Evolutionary conservation across 495 filamentous ascomycete species (phyloP).

Genomic region (Pyronema omphalodes): DNA sequence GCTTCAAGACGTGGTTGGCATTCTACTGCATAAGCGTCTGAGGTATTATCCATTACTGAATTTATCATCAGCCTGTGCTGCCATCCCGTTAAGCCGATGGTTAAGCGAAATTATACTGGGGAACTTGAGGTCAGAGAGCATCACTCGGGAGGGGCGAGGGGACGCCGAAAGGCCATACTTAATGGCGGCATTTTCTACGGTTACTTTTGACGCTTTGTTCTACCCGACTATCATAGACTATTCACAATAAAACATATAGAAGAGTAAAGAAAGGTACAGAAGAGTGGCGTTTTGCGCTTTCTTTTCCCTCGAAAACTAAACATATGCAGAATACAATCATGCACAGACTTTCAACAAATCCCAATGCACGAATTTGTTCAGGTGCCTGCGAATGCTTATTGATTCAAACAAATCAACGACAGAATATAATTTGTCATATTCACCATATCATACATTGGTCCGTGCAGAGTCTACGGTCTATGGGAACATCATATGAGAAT

Average conservation of each 20-base stretch:
- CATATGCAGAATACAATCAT: too few relatives aligned
- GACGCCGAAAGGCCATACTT: neutral
- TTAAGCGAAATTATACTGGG: neutral
- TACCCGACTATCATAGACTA: neutral
- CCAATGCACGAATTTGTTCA: too few relatives aligned
- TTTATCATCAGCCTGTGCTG: neutral
- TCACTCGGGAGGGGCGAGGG: neutral
- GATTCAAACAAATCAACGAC: neutral
- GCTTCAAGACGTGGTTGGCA: neutral
- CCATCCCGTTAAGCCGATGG: neutral
- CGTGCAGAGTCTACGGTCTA: neutral
- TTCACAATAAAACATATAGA: too few relatives aligned
- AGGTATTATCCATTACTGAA: neutral
- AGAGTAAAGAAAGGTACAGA: too few relatives aligned
- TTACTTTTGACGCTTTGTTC: neutral
- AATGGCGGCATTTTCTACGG: neutral
- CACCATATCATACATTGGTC: neutral
- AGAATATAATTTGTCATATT: neutral
- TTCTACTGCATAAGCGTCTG: neutral
- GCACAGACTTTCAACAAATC: too few relatives aligned
- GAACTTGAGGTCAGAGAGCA: neutral
- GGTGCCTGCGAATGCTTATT: neutral
- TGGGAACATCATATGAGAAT: neutral
- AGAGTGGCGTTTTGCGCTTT: too few relatives aligned
- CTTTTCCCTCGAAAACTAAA: too few relatives aligned